Base-by-base conservation (phyloP, 2,329 filamentous ascomycete species). In the Diaporthe batatas region DNA sequence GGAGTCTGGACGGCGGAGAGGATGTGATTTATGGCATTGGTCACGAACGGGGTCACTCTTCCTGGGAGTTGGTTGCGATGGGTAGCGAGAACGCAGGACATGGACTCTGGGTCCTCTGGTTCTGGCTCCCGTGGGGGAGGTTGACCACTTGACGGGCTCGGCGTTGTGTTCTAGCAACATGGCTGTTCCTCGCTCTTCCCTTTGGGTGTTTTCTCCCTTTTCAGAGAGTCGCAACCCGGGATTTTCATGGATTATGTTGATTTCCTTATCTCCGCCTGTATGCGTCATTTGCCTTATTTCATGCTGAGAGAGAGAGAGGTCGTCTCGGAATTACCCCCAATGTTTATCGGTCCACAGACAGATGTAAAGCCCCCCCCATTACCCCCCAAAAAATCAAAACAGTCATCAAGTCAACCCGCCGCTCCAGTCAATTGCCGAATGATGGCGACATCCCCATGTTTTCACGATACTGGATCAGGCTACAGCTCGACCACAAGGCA, bases 71-170 rank as follows among this genome's bases (percentile, higher is more conserved):
- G 77, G 79, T 78, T 79, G 76, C 76, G 77, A 80, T 77, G 79
- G 79, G 79, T 79, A 79, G 78, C 79, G 81, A 82, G 82, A 81
- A 81, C 82, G 80, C 80, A 79, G 78, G 81, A 80, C 80, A 81
- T 80, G 79, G 68, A 80, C 79, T 75, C 77, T 76, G 77, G 79
- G 77, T 78, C 76, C 76, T 76, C 75, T 81, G 76, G 75, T 78
- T 78, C 75, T 75, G 76, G 78, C 75, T 76, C 75, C 73, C 75
- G 71, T 79, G 44, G 76, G 62, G 76, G 39, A 79, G 54, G 44
- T 47, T 49, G 36, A 23, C 25, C 58, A 58, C 53, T 42, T 25
- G 53, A 54, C 53, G 65, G 68, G 47, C 72, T 73, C 65, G 58
- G 57, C 64, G 70, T 36, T 54, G 36, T 58, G 59, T 51, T 71